These are phyloP conservation scores for Eutrema salsugineum DNA, from an alignment of 441 rosid genomes.

Conservation along the genomic window DNA sequence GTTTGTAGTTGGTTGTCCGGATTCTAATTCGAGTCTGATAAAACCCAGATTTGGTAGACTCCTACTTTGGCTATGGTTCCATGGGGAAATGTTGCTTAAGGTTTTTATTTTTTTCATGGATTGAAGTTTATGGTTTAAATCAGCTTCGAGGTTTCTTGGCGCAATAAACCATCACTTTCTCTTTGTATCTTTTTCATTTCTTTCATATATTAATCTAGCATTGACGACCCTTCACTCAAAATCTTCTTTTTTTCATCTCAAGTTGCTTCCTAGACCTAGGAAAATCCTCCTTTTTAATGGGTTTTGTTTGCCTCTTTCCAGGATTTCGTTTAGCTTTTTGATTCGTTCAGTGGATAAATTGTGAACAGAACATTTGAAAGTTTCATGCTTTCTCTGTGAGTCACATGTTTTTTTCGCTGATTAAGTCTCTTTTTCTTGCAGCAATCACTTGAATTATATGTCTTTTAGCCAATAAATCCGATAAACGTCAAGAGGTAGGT, in stretches of 20 bases:
- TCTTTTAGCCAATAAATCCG: constrained; percentile 35
- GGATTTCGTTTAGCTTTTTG: constrained; percentile 32
- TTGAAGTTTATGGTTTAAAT: neutral
- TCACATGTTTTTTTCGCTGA: constrained; percentile 22
- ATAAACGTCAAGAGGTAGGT: constrained; percentile 42
- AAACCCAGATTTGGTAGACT: neutral
- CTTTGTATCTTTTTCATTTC: neutral
- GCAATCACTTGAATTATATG: constrained; percentile 42
- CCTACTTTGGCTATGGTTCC: neutral
- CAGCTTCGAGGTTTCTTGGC: constrained; percentile 11
- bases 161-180: neutral
- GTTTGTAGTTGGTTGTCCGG: neutral
- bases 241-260: constrained; percentile 14
- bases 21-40: constrained; percentile 3
- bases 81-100: constrained; percentile 6
- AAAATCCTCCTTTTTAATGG: neutral
- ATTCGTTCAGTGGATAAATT: constrained; percentile 18
- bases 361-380: constrained; percentile 32
- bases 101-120: neutral
- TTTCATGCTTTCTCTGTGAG: constrained; percentile 53
- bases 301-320: constrained; percentile 8
- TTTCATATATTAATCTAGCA: constrained; percentile 16
- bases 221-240: constrained; percentile 39
- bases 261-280: constrained; percentile 13
- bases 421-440: constrained; percentile 30